Conservation (phyloP, 2,329 filamentous ascomycete species). For the Trichophaea hybrida region DNA sequence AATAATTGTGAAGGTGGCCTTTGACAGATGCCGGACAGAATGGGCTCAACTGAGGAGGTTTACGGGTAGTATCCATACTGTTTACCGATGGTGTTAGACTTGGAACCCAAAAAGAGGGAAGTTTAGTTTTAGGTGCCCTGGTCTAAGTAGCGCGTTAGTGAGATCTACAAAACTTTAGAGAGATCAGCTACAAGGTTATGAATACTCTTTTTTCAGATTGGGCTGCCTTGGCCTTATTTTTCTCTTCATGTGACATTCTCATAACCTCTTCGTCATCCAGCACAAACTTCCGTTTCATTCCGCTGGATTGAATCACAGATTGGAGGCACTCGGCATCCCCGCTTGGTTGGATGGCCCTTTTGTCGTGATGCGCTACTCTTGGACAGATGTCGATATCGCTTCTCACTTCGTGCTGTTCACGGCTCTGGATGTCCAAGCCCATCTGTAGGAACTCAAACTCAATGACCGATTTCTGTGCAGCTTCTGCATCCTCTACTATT, state of each 20-base stretch:
- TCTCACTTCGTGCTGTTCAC: conserved; percentile 26
- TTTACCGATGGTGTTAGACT: conserved; percentile 58
- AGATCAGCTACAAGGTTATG: conserved; percentile 2
- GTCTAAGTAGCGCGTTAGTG: conserved; percentile 5
- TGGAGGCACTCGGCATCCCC: conserved; percentile 28
- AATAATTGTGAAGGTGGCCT: conserved; percentile 55
- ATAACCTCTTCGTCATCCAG: conserved; percentile 63
- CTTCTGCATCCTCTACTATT: conserved; percentile 52
- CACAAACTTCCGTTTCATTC: conserved; percentile 61
- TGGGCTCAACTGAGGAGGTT: conserved; percentile 51
- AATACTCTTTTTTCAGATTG: conserved; percentile 58
- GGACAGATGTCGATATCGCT: conserved; percentile 28
- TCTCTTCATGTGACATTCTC: conserved; percentile 54
- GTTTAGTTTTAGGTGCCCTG: conserved; percentile 25
- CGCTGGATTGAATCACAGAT: conserved; percentile 29
- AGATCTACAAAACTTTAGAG: background rate
- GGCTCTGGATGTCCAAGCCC: conserved; percentile 39
- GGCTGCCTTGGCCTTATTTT: conserved; percentile 51
- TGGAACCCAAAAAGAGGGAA: conserved; percentile 89
- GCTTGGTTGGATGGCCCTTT: conserved; percentile 35
- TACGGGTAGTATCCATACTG: conserved; percentile 42
- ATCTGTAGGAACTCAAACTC: conserved; percentile 80
- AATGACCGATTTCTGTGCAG: conserved; percentile 51
- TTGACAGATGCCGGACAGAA: conserved; percentile 61
- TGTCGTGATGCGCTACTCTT: conserved; percentile 31